phyloP scores from a whole-genome alignment of 768 basidiomycete species.

The Termitomyces bulborhizus region DNA sequence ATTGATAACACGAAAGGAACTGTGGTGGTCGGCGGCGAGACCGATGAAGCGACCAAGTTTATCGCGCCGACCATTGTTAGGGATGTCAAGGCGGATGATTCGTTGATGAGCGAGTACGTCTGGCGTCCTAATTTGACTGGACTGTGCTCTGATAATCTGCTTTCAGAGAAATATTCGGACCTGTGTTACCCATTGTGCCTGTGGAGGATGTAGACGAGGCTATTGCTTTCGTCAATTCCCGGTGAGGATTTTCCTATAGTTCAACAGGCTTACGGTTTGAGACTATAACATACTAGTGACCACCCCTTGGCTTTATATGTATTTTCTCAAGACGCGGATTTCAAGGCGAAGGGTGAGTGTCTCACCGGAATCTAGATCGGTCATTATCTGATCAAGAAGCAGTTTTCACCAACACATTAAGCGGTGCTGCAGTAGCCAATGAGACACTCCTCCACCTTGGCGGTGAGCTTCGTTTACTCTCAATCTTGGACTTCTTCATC shows the following conservation, averaged over 20 bases:
- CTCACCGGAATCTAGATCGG: not conserved
- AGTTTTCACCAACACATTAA: conserved; percentile 69
- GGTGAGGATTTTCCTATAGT: conserved; percentile 28
- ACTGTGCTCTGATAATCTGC: not conserved
- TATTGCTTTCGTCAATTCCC: conserved; percentile 58
- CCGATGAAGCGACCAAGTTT: conserved; percentile 49
- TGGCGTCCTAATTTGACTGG: not conserved
- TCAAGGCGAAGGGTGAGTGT: conserved; percentile 57
- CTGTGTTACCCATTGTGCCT: conserved; percentile 68
- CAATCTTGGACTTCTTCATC: not conserved
- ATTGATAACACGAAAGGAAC: conserved; percentile 64
- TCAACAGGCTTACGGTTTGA: not conserved
- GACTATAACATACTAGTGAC: conserved; percentile 34
- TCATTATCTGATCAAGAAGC: not conserved
- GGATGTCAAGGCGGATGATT: conserved; percentile 56
- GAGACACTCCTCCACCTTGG: conserved; percentile 60
- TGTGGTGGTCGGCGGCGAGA: conserved; percentile 58
- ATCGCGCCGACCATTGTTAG: conserved; percentile 72
- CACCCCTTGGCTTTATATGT: conserved; percentile 75
- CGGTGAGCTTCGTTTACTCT: conserved; percentile 29
- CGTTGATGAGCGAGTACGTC: conserved; percentile 71
- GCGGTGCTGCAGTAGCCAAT: conserved; percentile 66
- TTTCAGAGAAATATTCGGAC: conserved; percentile 77
- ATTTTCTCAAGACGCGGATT: conserved; percentile 53
- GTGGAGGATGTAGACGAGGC: conserved; percentile 69